Conservation (phyloP, 2,329 filamentous ascomycete genomes). For the Aspergillus latus region DNA sequence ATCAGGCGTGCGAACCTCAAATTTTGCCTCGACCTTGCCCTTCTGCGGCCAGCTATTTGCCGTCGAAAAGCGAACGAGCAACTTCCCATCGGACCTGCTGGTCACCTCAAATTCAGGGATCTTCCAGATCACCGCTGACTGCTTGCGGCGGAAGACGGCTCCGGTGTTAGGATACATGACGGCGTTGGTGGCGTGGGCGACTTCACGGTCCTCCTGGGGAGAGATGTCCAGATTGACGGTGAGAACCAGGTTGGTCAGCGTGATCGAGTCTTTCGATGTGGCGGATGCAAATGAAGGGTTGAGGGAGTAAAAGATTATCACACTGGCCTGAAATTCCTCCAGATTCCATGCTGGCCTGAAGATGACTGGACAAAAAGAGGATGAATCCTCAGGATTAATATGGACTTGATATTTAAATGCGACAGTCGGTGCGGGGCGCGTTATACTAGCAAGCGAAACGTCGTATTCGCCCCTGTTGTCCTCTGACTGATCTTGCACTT, state of each 20-base stretch:
- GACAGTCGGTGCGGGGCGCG: conserved; percentile 63
- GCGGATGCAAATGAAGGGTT: conserved; percentile 67
- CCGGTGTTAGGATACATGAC: conserved; percentile 49
- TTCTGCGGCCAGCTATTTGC: conserved; percentile 69
- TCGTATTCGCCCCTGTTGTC: conserved; percentile 74
- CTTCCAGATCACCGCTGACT: conserved; percentile 48
- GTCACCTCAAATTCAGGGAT: conserved; percentile 55
- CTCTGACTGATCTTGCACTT: conserved; percentile 51
- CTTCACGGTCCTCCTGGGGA: conserved; percentile 40
- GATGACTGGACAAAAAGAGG: conserved; percentile 68
- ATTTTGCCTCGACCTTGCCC: conserved; percentile 77
- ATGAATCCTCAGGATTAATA: conserved; percentile 58
- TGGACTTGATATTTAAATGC: conserved; percentile 94
- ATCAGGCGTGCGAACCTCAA: conserved; percentile 64
- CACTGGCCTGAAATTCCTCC: conserved; percentile 79
- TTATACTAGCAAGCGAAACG: conserved; percentile 70
- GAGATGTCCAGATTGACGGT: conserved; percentile 50
- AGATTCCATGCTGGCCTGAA: conserved; percentile 79
- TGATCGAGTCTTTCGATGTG: conserved; percentile 48
- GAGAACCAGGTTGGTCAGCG: conserved; percentile 75
- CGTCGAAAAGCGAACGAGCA: conserved; percentile 79
- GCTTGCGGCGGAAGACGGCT: conserved; percentile 47
- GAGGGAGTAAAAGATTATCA: conserved; percentile 79
- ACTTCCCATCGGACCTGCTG: conserved; percentile 61
- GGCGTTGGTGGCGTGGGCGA: conserved; percentile 42